Evolutionary conservation across 1,284 basidiomycete genomes (phyloP).

Genomic region (Gymnopus androsaceus): DNA sequence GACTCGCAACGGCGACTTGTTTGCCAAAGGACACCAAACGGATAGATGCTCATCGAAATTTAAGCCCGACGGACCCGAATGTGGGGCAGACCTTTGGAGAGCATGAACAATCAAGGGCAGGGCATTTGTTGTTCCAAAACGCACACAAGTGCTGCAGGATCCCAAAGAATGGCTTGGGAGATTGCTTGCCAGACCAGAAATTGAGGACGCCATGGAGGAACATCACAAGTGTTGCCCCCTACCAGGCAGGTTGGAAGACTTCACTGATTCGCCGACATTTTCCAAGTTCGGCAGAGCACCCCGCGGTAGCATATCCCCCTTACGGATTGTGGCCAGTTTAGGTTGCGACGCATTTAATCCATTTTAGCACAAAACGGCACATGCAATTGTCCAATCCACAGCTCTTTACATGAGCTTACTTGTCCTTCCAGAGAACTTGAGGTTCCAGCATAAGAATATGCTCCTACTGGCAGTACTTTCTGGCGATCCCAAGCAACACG

Average conservation of each 20-base stretch:
- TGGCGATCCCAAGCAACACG: constrained; percentile 21
- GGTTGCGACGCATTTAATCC: constrained; percentile 30
- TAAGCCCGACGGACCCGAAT: neutral
- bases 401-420: constrained; percentile 25
- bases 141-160: constrained; percentile 1
- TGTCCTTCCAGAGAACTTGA: constrained; percentile 25
- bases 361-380: constrained; percentile 24
- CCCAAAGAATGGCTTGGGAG: neutral
- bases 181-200: neutral
- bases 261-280: too few species aligned
- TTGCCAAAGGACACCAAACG: too few species aligned
- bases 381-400: constrained; percentile 19
- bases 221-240: too few species aligned
- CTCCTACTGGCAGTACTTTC: constrained; percentile 24
- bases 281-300: too few species aligned
- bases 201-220: neutral
- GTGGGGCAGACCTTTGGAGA: neutral
- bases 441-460: constrained; percentile 28
- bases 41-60: too few species aligned
- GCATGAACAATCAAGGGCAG: neutral
- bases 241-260: too few species aligned
- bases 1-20: too few species aligned
- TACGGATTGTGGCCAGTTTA: constrained; percentile 22
- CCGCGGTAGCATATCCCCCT: too few species aligned
- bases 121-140: neutral